phyloP scores from a whole-genome alignment of 805 yeast genomes.

The Metschnikowia anglica region DNA sequence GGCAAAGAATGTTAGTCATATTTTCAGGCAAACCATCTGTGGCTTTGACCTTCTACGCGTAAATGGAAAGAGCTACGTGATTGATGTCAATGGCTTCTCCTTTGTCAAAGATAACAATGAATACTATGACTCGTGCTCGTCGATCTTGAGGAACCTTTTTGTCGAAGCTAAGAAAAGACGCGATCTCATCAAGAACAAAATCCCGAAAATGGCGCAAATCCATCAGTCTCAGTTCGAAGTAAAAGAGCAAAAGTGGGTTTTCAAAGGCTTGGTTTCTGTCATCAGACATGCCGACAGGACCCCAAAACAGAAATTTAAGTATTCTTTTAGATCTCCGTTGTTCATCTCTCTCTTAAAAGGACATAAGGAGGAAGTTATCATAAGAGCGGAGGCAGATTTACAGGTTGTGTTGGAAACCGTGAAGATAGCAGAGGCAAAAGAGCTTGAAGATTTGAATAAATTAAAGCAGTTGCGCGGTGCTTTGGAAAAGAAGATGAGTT shows the following conservation, averaged over 20 bases:
- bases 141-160: slow-evolving; percentile 73
- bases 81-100: slow-evolving; percentile 97
- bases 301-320: slow-evolving; percentile 96
- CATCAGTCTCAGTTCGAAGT: slow-evolving; percentile 48
- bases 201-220: slow-evolving; percentile 36
- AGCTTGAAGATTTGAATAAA: slow-evolving; percentile 78
- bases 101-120: slow-evolving; percentile 89
- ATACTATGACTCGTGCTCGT: slow-evolving; percentile 82
- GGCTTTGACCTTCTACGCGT: slow-evolving; percentile 95
- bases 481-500: slow-evolving; percentile 78
- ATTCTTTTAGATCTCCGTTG: slow-evolving; percentile 84
- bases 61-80: slow-evolving; percentile 83
- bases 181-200: slow-evolving; percentile 38
- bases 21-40: slow-evolving; percentile 91
- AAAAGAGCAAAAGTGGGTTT: slow-evolving; percentile 89
- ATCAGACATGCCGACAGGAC: slow-evolving; percentile 98
- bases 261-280: slow-evolving; percentile 88
- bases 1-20: slow-evolving; percentile 72
- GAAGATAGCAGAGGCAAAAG: slow-evolving; percentile 71
- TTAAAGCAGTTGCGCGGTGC: slow-evolving; percentile 76
- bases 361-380: slow-evolving; percentile 93
- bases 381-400: slow-evolving; percentile 83
- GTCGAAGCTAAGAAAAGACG: slow-evolving; percentile 48
- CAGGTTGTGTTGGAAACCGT: slow-evolving; percentile 84
- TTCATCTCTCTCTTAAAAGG: slow-evolving; percentile 88